phyloP scores from a whole-genome alignment of 1,139 yeast species.

The Suhomyces yuchorum region DNA sequence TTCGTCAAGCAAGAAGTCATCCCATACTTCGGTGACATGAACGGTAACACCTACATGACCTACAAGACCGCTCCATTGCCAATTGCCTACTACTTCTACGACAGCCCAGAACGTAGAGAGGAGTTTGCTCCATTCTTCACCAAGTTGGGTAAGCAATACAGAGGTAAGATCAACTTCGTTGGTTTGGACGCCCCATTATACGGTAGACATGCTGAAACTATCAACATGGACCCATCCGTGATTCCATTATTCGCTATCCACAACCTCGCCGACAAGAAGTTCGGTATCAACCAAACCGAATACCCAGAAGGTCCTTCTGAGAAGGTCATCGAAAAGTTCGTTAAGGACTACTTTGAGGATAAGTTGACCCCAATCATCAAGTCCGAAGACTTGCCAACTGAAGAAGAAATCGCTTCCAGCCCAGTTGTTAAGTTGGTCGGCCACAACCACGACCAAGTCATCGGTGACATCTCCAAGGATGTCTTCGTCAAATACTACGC shows the following conservation, averaged over 20 bases:
- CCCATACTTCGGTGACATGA: conserved; percentile 90
- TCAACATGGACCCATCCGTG: conserved; percentile 77
- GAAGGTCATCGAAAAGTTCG: conserved; percentile 56
- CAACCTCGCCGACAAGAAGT: conserved; percentile 73
- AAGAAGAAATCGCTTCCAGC: conserved; percentile 65
- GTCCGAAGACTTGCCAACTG: conserved; percentile 80
- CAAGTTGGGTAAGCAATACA: conserved; percentile 68
- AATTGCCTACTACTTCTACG: conserved; percentile 85
- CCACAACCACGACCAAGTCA: conserved; percentile 72
- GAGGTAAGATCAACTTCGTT: conserved; percentile 85
- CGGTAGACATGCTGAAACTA: conserved; percentile 87
- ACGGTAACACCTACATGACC: conserved; percentile 74
- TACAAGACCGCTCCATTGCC: conserved; percentile 78
- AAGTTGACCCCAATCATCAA: conserved; percentile 72
- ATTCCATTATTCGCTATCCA: conserved; percentile 94
- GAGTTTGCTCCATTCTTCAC: conserved; percentile 53
- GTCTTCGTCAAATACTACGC: conserved; percentile 94
- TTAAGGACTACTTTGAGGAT: conserved; percentile 65
- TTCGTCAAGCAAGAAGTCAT: conserved; percentile 72
- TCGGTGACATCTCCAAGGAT: conserved; percentile 73
- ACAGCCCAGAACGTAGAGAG: conserved; percentile 64
- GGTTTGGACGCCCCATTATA: conserved; percentile 79
- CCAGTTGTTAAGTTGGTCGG: conserved; percentile 83
- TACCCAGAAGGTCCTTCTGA: conserved; percentile 45
- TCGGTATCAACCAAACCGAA: conserved; percentile 57